Base-by-base conservation (phyloP, 2,329 filamentous ascomycete species). In the Cytospora paraplurivora region DNA sequence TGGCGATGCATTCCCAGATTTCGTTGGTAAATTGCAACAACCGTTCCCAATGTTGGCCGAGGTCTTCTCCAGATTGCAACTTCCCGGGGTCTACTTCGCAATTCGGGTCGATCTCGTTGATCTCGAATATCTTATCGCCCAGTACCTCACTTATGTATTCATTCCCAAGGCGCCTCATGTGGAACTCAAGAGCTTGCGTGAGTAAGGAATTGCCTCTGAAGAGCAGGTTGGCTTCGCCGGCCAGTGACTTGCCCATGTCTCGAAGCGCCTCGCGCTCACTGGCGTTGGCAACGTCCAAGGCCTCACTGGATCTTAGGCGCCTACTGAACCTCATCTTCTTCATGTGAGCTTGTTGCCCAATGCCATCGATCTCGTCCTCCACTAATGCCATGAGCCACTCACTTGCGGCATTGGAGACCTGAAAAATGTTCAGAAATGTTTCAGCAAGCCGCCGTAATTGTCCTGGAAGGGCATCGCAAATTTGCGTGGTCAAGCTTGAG, bases 291-390 rank as follows among this genome's bases (percentile, higher is more conserved):
- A 66, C 50, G 47, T 88, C 84, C 51, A 82, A 79, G 1, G 88
- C 90, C 60, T 92, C 90, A 68, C 86, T 88, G 1, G 89, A 92
- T 61, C 86, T 88, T 38, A 92, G 77, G 21, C 91, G 84, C 67
- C 83, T 84, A 74, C 85, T 90, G 75, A 91, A 93, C 4, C 90
- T 83, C 81, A 88, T 73, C 82, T 90, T 81, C 80, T 88, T 92
- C 67, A 89, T 85, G 0, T 89, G 86, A 15, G 88, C 87, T 69
- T 97, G 93, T 72, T 89, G 96, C 62, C 92, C 87, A 19, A 95
- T 88, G 0, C 94, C 94, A 71, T 98, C 95, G 63, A 99, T 98
- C 75, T 99, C 95, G 72, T 98, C 94, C 75, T 99, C 95, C 0
- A 97, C 91, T 49, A 99, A 80, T 2, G 92, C 88, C 81, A 92